Conservation (phyloP, 768 basidiomycete species). For the Omphalotus guepiniiformis region DNA sequence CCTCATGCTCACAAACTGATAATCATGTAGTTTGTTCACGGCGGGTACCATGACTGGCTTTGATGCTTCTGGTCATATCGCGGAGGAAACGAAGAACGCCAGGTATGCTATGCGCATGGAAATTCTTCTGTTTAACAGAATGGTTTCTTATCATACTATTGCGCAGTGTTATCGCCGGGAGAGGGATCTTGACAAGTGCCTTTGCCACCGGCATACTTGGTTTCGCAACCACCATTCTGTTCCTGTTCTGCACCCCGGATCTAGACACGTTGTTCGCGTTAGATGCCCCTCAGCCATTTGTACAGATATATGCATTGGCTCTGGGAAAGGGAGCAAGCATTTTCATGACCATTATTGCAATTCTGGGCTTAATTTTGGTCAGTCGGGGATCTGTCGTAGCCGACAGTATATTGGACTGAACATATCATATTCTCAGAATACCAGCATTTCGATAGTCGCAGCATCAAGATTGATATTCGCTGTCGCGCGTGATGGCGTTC, state of each 20-base stretch:
- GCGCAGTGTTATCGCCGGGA: conserved; percentile 67
- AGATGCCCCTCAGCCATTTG: conserved; percentile 86
- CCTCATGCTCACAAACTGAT: neutral
- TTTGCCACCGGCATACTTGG: conserved; percentile 78
- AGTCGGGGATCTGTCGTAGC: conserved; percentile 17
- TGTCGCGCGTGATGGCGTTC: conserved; percentile 90
- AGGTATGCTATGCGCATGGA: conserved; percentile 30
- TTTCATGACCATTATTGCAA: conserved; percentile 85
- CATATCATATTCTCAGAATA: conserved; percentile 52
- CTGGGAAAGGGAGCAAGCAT: conserved; percentile 74
- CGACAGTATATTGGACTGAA: conserved; percentile 1
- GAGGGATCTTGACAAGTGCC: conserved; percentile 77
- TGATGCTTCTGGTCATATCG: conserved; percentile 84
- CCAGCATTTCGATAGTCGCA: conserved; percentile 83
- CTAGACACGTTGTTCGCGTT: conserved; percentile 71
- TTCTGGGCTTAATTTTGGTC: conserved; percentile 81
- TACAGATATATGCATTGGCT: conserved; percentile 81
- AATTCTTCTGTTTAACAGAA: conserved; percentile 2
- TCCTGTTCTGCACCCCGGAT: conserved; percentile 82
- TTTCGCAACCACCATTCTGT: conserved; percentile 73
- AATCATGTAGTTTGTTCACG: conserved; percentile 62
- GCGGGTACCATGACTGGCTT: conserved; percentile 89
- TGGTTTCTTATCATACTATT: too few relatives aligned
- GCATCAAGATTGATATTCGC: conserved; percentile 87
- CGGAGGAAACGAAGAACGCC: conserved; percentile 86